Percentiles rank a stretch among this genome's conserved stretches.
Conservation (phyloP, 768 basidiomycete species). For the Sporobolomyces pararoseus region DNA sequence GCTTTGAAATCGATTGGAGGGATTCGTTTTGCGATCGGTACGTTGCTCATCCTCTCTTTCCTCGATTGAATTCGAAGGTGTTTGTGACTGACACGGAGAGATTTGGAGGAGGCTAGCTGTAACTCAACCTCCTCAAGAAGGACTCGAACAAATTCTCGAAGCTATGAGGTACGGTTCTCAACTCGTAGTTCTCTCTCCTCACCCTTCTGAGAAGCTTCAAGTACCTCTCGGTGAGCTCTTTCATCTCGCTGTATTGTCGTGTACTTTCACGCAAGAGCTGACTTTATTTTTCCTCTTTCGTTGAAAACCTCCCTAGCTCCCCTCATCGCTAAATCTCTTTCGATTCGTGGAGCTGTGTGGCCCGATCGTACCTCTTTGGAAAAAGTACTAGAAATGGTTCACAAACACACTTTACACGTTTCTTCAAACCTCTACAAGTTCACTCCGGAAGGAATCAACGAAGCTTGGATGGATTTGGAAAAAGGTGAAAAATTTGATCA, state of each 20-base stretch:
- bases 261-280: not conserved
- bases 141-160: not conserved
- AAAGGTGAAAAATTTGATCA: not conserved
- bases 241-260: not conserved
- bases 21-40: slow-evolving; percentile 4
- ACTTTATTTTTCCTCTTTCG: not conserved
- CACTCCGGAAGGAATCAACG: not conserved
- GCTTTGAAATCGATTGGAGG: slow-evolving; percentile 12
- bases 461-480: slow-evolving; percentile 6
- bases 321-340: not conserved
- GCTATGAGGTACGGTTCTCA: slow-evolving; percentile 8
- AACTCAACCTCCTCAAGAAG: not conserved
- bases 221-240: not conserved
- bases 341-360: not conserved
- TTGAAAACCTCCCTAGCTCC: not conserved
- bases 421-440: slow-evolving; percentile 6
- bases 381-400: not conserved
- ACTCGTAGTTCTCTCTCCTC: slow-evolving; percentile 1
- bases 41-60: not conserved
- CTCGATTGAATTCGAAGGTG: too few species aligned
- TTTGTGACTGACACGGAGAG: not conserved
- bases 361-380: not conserved
- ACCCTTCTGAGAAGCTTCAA: not conserved
- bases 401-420: not conserved
- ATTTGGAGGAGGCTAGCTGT: not conserved